Percentiles rank a stretch among this genome's conserved stretches.
Evolutionary conservation across 2,329 filamentous ascomycete genomes (phyloP).

Genomic region (Fusarium sarcochroum): DNA sequence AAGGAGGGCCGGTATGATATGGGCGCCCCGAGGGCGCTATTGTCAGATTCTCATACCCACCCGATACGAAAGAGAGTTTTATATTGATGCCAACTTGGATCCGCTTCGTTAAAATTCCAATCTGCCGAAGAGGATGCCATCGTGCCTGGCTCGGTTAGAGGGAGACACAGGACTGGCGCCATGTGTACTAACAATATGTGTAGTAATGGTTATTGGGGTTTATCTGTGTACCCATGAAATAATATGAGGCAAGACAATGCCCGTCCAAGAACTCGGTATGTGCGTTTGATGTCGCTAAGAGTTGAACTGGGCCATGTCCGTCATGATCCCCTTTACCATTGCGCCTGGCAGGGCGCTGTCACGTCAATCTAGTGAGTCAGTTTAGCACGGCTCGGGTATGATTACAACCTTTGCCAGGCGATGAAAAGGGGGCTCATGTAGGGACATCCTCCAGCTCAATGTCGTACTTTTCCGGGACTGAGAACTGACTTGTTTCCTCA

Average conservation of each 20-base stretch:
- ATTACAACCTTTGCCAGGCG: background rate
- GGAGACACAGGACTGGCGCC: background rate
- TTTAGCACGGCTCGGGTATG: too few relatives aligned
- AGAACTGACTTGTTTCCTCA: slow-evolving; percentile 54
- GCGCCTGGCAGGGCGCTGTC: background rate
- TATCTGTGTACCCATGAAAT: background rate
- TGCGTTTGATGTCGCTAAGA: background rate
- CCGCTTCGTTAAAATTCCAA: too few relatives aligned
- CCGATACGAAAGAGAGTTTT: background rate
- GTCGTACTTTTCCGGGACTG: slow-evolving; percentile 56
- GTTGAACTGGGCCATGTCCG: background rate
- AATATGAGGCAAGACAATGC: background rate
- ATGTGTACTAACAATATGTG: background rate
- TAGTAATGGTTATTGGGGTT: background rate
- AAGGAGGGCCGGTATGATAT: background rate
- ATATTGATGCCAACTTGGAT: too few relatives aligned
- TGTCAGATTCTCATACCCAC: background rate
- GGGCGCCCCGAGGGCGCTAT: background rate
- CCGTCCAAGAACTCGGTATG: background rate
- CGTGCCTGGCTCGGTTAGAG: background rate
- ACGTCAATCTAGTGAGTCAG: too few relatives aligned
- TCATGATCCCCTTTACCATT: background rate
- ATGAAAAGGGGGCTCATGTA: background rate
- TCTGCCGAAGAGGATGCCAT: background rate
- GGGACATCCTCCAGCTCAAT: slow-evolving; percentile 20